Evolutionary conservation across 2,329 filamentous ascomycete genomes (phyloP).

Genomic region (Colletotrichum somersetense): DNA sequence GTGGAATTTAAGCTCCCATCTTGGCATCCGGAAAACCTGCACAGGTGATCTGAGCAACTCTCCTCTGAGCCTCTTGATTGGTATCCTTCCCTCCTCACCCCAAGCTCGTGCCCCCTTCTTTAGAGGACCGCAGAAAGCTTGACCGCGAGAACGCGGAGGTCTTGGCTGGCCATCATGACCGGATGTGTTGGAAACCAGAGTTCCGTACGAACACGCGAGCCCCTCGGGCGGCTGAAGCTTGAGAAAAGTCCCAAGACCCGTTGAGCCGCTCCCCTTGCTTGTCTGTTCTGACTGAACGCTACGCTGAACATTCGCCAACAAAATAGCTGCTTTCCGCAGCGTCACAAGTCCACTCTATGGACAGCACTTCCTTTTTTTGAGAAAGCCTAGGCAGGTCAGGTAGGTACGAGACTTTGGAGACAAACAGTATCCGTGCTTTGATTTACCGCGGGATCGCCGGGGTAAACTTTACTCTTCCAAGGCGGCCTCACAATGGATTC

Average conservation of each 20-base stretch:
- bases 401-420: conserved; percentile 8
- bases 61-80: conserved; percentile 13
- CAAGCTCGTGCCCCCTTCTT: not conserved
- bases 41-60: conserved; percentile 25
- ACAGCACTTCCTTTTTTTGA: not conserved
- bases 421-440: conserved; percentile 13
- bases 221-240: conserved; percentile 14
- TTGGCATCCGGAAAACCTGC: conserved; percentile 37
- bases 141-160: not conserved
- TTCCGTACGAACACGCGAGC: conserved; percentile 20
- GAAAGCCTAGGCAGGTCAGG: conserved; percentile 13
- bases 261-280: not conserved
- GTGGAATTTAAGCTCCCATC: conserved; percentile 33
- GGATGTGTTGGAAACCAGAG: conserved; percentile 20
- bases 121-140: conserved; percentile 20
- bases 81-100: not conserved
- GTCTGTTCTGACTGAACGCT: not conserved
- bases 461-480: not conserved
- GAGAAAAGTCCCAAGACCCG: not conserved
- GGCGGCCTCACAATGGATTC: not conserved
- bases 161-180: conserved; percentile 12
- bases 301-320: not conserved
- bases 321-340: not conserved
- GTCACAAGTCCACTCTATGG: not conserved
- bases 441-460: not conserved